These are phyloP conservation scores for Hymenoscyphus repandus DNA, from an alignment of 2,329 filamentous ascomycete species.

Conservation along the genomic window DNA sequence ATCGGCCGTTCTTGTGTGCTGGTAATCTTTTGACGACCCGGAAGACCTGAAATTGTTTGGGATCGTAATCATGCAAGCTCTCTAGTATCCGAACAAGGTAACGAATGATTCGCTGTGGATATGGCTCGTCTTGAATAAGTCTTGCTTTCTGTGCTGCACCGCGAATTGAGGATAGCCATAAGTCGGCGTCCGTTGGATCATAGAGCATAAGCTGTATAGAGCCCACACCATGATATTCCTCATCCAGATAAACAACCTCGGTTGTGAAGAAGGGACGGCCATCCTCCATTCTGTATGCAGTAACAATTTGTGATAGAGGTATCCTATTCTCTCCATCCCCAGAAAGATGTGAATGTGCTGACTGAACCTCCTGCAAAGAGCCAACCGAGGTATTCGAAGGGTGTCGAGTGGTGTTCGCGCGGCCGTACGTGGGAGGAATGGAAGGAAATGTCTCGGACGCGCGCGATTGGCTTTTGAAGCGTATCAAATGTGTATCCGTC, in stretches of 20 bases:
- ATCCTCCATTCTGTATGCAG: constrained; percentile 62
- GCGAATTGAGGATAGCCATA: constrained; percentile 60
- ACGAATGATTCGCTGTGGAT: constrained; percentile 55
- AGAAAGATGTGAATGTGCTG: constrained; percentile 42
- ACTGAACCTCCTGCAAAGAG: constrained; percentile 57
- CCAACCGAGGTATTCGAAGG: constrained; percentile 52
- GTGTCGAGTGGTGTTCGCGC: constrained; percentile 45
- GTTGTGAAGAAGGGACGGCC: constrained; percentile 61
- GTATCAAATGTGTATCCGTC: constrained; percentile 61
- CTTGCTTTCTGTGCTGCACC: constrained; percentile 52
- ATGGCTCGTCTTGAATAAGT: constrained; percentile 43
- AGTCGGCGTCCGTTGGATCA: constrained; percentile 58
- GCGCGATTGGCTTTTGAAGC: constrained; percentile 63
- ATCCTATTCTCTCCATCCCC: constrained; percentile 50
- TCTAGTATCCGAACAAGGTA: constrained; percentile 59
- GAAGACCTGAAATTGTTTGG: constrained; percentile 62
- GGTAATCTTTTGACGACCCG: constrained; percentile 60
- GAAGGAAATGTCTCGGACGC: constrained; percentile 58
- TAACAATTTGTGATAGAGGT: constrained; percentile 60
- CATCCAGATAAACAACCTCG: constrained; percentile 64
- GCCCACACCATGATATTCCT: constrained; percentile 54
- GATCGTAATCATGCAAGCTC: constrained; percentile 63
- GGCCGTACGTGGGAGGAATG: constrained; percentile 38
- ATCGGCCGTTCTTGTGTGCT: constrained; percentile 45
- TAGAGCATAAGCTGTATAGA: constrained; percentile 60